Conservation (phyloP, 192 early-diverging fungal species). For the Entophlyctis luteolus region DNA sequence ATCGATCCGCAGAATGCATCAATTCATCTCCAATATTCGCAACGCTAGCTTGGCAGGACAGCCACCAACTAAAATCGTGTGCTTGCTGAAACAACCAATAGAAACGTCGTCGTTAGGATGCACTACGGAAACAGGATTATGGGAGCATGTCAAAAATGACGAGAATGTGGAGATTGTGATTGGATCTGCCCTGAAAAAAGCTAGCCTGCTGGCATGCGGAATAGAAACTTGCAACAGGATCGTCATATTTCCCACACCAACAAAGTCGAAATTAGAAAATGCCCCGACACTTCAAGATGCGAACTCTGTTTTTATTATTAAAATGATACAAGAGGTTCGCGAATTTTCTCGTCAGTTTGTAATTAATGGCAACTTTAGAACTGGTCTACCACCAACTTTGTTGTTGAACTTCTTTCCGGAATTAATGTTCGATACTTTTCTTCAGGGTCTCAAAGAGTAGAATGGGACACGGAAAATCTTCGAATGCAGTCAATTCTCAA, state of each 20-base stretch:
- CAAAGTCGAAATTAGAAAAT: constrained; percentile 17
- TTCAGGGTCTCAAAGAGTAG: constrained; percentile 6
- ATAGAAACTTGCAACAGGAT: constrained; percentile 37
- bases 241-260: constrained; percentile 45
- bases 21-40: constrained; percentile 45
- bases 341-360: background rate
- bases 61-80: constrained; percentile 28
- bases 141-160: constrained; percentile 37
- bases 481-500: constrained; percentile 48
- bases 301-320: constrained; percentile 50
- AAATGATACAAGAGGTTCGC: constrained; percentile 47
- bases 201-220: constrained; percentile 33
- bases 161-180: constrained; percentile 31
- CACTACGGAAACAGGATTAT: constrained; percentile 33
- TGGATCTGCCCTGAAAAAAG: constrained; percentile 44
- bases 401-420: constrained; percentile 47
- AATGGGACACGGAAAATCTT: constrained; percentile 46
- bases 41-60: background rate
- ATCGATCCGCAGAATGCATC: constrained; percentile 37
- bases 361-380: constrained; percentile 26
- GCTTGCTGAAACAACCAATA: constrained; percentile 18
- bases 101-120: constrained; percentile 7
- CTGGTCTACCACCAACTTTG: constrained; percentile 42
- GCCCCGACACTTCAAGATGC: constrained; percentile 40
- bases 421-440: constrained; percentile 48